These are phyloP conservation scores for Chondrus crispus DNA, from an alignment of 23 red algal genomes.

Conservation along the genomic window DNA sequence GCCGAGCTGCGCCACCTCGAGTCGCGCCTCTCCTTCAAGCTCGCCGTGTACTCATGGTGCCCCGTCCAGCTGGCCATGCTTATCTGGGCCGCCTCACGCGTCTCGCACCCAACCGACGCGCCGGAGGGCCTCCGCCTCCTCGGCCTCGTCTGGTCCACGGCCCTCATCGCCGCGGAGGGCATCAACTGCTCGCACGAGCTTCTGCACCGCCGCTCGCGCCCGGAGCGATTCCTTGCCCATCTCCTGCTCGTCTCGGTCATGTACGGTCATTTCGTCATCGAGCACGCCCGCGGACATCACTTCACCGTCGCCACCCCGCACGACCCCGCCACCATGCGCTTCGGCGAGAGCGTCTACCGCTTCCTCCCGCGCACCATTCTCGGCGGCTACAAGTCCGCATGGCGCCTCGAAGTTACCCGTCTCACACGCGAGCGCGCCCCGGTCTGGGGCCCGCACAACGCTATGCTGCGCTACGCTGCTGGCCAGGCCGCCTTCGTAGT, in stretches of 20 bases:
- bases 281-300: slow-evolving; percentile 89
- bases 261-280: slow-evolving; percentile 83
- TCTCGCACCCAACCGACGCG: neutral
- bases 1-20: neutral
- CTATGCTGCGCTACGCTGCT: slow-evolving; percentile 18
- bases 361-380: slow-evolving; percentile 77
- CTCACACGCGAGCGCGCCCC: neutral
- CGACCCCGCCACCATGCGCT: slow-evolving; percentile 80
- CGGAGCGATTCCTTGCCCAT: slow-evolving; percentile 34
- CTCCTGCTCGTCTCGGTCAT: slow-evolving; percentile 40
- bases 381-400: slow-evolving; percentile 60
- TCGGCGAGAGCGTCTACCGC: slow-evolving; percentile 71
- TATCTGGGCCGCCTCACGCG: slow-evolving; percentile 22
- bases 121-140: neutral
- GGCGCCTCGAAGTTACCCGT: slow-evolving; percentile 55
- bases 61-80: slow-evolving; percentile 46
- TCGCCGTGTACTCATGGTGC: slow-evolving; percentile 64
- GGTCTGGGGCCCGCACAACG: neutral
- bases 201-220: slow-evolving; percentile 44
- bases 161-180: slow-evolving; percentile 63
- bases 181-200: slow-evolving; percentile 89
- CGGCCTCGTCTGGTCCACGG: slow-evolving; percentile 54
- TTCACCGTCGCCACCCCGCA: slow-evolving; percentile 63
- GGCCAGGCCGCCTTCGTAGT: neutral
- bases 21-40: neutral